phyloP scores from a whole-genome alignment of 192 early-diverging fungal species.

The Podochytrium sp. region DNA sequence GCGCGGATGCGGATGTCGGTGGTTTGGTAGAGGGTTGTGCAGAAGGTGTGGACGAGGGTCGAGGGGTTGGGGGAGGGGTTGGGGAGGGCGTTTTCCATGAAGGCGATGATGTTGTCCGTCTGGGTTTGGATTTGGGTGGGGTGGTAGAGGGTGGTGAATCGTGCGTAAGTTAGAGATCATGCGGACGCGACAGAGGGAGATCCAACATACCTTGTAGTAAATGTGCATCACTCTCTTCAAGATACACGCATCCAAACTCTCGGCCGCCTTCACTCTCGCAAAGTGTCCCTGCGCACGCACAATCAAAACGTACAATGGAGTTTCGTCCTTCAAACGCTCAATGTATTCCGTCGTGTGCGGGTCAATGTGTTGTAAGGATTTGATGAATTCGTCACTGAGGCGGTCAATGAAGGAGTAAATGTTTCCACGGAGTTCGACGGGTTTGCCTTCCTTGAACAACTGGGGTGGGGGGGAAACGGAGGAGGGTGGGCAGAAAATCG shows the following conservation, averaged over 20 bases:
- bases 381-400: constrained; percentile 96
- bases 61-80: constrained; percentile 22
- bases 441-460: constrained; percentile 54
- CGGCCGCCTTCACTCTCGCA: constrained; percentile 58
- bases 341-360: constrained; percentile 97
- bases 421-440: constrained; percentile 77
- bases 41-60: constrained; percentile 78
- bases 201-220: constrained; percentile 82
- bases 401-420: constrained; percentile 88
- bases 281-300: constrained; percentile 89
- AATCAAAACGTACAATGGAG: constrained; percentile 82
- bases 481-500: neutral
- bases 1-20: constrained; percentile 81
- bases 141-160: too few species aligned
- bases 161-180: too few species aligned
- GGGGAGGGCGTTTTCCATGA: constrained; percentile 66
- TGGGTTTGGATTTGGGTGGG: too few species aligned
- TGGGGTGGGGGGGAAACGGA: constrained; percentile 1
- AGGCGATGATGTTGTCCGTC: constrained; percentile 86
- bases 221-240: constrained; percentile 93
- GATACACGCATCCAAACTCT: constrained; percentile 72
- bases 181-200: neutral
- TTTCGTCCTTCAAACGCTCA: constrained; percentile 90
- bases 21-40: constrained; percentile 89
- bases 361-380: constrained; percentile 94